Evolutionary conservation across 2,329 filamentous ascomycete species (phyloP), one percentile per base, ranked within the genome.

Genomic region (Stemphylium lycopersici): DNA sequence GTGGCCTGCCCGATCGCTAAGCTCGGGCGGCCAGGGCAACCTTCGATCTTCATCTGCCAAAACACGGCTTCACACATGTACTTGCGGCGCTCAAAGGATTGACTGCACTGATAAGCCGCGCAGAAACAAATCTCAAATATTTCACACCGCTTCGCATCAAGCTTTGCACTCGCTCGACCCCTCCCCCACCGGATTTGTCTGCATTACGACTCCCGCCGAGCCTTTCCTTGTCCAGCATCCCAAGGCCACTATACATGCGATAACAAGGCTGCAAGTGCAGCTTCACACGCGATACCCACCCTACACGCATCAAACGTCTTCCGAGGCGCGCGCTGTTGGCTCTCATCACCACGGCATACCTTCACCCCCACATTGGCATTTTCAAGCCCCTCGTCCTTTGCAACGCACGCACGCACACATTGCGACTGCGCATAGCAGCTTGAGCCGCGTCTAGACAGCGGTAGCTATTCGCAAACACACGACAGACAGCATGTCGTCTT

Each of bases 401-500:
- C 20, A 34, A 47, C 51, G 45, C 49, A 60, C 52, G 56, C 58
- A 55, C 60, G 22, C 22, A 20, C 20, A 44, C 52, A 60, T 56
- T 58, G 52, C 54, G 53, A 56, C 58, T 59, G 61, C 59, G 63
- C 60, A 52, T 54, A 61, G 55, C 54, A 65, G 40, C 53, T 55
- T 56, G 49, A 58, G 43, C 45, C 55, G 53, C 51, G 53, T 54
- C 55, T 51, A 52, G 50, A 56, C 47, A 59, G 60, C 58, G 56
- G 61, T 58, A 52, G 48, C 52, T 34, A 33, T 34, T 52, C 36
- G n/a, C n/a, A 40, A 12, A 37, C 37, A 34, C 33, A 48, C 47
- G 6, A 18, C 24, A 34, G 38, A 34, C 57, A 62, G 38, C 69
- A 85, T 85, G 83, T 84, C 82, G 54, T 82, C 82, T 52, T 83